Evolutionary conservation across 345 rosid species (phyloP), one percentile per base, ranked within the genome.

Genomic region (Murraya koenigii): DNA sequence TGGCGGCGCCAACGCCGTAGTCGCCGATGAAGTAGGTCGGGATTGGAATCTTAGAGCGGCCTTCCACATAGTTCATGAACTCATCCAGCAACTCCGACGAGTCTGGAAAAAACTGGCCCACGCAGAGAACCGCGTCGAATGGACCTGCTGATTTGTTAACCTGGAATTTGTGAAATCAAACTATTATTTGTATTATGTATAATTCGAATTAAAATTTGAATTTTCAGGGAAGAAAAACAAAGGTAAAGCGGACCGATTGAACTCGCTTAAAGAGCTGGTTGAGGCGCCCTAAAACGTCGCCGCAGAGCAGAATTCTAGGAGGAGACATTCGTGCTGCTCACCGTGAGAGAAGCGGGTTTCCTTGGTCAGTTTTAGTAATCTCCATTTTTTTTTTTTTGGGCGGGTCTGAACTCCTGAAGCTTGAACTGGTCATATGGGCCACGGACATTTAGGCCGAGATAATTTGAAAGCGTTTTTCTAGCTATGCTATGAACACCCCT

Each of bases 1-100:
- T 91, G 54, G 90, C 77, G 3, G 88, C 89, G 23, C 86, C 94
- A 28, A 91, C 58, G 58, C 99, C 99, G 78, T 89, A 93, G 80
- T 95, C 99, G 1, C 99, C 90, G 71, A 85, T 89, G 86, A 95
- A 95, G 90, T 90, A 93, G 71, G 95, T 91, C 4, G 89, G 97
- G n/a, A 93, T 84, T 2, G 94, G 98, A 61, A 95, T 71, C 33
- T 73, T 85, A 41, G 89, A 79, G 77, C 92, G 85, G 69, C 97
- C 93, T 80, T 95, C 94, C 14, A 83, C 71, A 39, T 88, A 89
- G 65, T 88, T 88, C 78, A 72, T 71, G 70, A 95, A 88, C 81
- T 90, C 98, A 13, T 89, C 90, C 8, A 89, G 85, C 38, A 71
- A 77, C 52, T 91, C 98, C 64, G 83, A 70, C 13, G 88, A 80